Evolutionary conservation across 768 basidiomycete species (phyloP), one percentile per base, ranked within the genome.

Genomic region (Collybia sordida): DNA sequence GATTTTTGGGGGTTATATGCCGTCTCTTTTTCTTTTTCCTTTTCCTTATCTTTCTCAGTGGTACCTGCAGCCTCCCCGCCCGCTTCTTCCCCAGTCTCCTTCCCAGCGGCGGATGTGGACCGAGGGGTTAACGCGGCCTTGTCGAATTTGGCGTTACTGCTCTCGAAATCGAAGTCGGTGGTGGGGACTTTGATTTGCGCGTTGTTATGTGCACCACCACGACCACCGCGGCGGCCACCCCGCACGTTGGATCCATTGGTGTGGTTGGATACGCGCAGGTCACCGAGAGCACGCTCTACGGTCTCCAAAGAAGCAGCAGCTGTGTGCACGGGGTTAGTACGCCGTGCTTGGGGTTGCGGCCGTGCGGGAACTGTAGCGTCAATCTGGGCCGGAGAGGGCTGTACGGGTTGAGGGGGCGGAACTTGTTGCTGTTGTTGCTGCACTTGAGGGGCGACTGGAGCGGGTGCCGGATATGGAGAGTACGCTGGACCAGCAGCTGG

Each of bases 91-190:
- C 52, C 61, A 19, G 63, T 61, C 4, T 64, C 61, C 7, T 49
- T 24, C 43, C 50, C 42, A 22, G 34, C 40, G 43, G 48, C 56
- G 53, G 55, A 47, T 15, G 49, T 42, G 17, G 62, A 60, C 15
- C 60, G 63, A 27, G 69, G 71, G 35, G 65, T 71, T 34, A 83
- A 50, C 12, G 85, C 79, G 8, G 80, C 71, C 65, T 93, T 92
- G 70, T 92, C 88, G 57, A 93, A 93, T 45, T 82, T 82, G 3
- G 86, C 86, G 57, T 93, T 94, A 47, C 81, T 80, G 49, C 75
- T 77, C 64, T 80, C 72, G 64, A 93, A 94, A 70, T 93, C 91
- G 61, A 93, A 93, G 64, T 93, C 91, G 0, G 83, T 83, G 1
- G 74, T 63, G 0, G 90, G 91, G 0, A 93, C 86, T 44, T 84